Evolutionary conservation across 306 rosid genomes (phyloP), one percentile per base, ranked within the genome.

Genomic region (Lathyrus oleraceus): DNA sequence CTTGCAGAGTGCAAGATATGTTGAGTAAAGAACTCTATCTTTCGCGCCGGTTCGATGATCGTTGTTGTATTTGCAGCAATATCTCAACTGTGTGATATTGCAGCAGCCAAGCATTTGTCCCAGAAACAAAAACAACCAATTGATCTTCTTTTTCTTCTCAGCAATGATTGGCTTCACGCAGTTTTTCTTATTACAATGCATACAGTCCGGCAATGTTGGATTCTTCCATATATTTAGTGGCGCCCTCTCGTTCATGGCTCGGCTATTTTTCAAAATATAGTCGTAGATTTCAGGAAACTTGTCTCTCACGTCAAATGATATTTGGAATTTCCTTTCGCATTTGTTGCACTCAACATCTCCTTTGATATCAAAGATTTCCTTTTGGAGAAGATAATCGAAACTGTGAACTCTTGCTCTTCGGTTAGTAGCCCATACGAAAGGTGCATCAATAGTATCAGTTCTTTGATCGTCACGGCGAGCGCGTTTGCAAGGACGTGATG

Each of bases 31-130:
- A 78, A 91, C 72, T 0, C 92, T 72, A 65, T 91, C 79, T 16
- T 91, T 88, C 1, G 90, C 87, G 0, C 85, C 97, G 0, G 90
- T 85, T 9, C 83, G 81, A 69, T 91, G 97, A 35, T 58, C 81
- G 0, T 10, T 17, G 0, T 85, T 85, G 28, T 84, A 77, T 47
- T 65, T 74, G 51, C 91, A 85, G 39, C 88, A 86, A 47, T 86
- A 85, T 52, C 75, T 88, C 69, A 91, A 58, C 8, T 86, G 88
- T 1, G 72, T 72, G 1, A 87, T 81, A 0, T 85, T 85, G 51
- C 89, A 85, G 8, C 63, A 65, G 0, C 89, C 87, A 4, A 91
- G 49, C 81, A 81, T 60, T 39, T 85, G 82, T 0, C 92, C 89
- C 6, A 87, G 15, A 1, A 88, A 71, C 66, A 91, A 60, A 67